Conservation (phyloP, 495 filamentous ascomycete genomes). For the Hypomontagnella submonticulosa region DNA sequence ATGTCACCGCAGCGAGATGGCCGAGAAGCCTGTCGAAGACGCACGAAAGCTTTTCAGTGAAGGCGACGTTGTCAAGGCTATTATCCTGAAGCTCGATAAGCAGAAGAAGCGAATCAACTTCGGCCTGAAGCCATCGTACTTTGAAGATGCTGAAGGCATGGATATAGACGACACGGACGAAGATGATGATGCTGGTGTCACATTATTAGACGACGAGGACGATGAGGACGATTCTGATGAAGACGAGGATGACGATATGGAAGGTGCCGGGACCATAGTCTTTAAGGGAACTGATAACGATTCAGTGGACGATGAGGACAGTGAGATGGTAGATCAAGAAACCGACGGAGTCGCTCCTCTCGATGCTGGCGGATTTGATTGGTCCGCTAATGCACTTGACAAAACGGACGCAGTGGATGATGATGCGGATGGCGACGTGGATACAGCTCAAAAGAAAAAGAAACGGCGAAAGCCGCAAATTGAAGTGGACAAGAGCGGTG, state of each 20-base stretch:
- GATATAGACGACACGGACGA: conserved; percentile 60
- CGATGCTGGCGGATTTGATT: conserved; percentile 85
- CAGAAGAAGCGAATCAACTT: conserved; percentile 82
- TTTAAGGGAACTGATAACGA: conserved; percentile 58
- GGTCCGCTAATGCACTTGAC: conserved; percentile 72
- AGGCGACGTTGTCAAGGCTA: conserved; percentile 91
- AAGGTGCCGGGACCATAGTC: conserved; percentile 65
- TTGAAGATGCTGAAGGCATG: conserved; percentile 70
- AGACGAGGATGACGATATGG: conserved; percentile 57
- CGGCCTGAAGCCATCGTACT: conserved; percentile 91
- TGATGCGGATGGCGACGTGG: conserved; percentile 59
- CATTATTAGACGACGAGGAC: conserved; percentile 53
- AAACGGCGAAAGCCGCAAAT: conserved; percentile 81
- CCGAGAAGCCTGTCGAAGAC: conserved; percentile 80
- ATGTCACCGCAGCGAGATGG: conserved; percentile 91
- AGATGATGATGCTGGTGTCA: conserved; percentile 61
- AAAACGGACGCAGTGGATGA: conserved; percentile 59
- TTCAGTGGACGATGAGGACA: conserved; percentile 60
- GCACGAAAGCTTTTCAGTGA: conserved; percentile 85
- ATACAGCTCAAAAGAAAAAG: conserved; percentile 75
- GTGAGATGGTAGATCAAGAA: conserved; percentile 58
- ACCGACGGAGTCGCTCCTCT: conserved; percentile 65
- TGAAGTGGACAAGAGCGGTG: conserved; percentile 86
- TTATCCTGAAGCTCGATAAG: conserved; percentile 79
- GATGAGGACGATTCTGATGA: conserved; percentile 60